Conservation (phyloP, 306 rosid species). For the Casuarina cunninghamiana region DNA sequence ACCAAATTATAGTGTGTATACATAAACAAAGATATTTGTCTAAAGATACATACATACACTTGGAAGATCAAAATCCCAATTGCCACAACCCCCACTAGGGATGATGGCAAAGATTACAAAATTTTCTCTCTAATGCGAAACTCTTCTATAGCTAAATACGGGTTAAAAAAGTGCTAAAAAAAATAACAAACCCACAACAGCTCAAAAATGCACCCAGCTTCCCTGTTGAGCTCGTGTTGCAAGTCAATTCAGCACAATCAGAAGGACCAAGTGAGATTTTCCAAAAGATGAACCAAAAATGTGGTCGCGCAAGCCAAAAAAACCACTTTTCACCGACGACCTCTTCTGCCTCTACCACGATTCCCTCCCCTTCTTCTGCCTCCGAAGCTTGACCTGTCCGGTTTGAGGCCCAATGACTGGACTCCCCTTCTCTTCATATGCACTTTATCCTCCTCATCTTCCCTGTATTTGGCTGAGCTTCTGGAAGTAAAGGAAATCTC, state of each 20-base stretch:
- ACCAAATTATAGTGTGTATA: neutral
- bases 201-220: neutral
- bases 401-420: constrained; percentile 62
- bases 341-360: constrained; percentile 39
- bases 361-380: constrained; percentile 42
- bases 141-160: no score
- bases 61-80: constrained; percentile 4
- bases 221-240: neutral
- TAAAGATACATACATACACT: neutral
- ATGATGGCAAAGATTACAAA: neutral
- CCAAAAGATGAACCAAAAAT: neutral
- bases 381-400: constrained; percentile 32
- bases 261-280: neutral
- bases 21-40: no score
- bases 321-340: constrained; percentile 10
- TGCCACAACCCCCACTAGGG: neutral
- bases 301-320: neutral
- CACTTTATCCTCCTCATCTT: constrained; percentile 48
- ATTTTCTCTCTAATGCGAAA: neutral
- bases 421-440: constrained; percentile 62
- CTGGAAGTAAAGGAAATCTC: constrained; percentile 77
- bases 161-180: neutral
- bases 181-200: neutral
- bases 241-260: neutral
- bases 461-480: constrained; percentile 65